phyloP scores from a whole-genome alignment of 1,284 basidiomycete genomes.

The Xerocomus minutiporus region DNA sequence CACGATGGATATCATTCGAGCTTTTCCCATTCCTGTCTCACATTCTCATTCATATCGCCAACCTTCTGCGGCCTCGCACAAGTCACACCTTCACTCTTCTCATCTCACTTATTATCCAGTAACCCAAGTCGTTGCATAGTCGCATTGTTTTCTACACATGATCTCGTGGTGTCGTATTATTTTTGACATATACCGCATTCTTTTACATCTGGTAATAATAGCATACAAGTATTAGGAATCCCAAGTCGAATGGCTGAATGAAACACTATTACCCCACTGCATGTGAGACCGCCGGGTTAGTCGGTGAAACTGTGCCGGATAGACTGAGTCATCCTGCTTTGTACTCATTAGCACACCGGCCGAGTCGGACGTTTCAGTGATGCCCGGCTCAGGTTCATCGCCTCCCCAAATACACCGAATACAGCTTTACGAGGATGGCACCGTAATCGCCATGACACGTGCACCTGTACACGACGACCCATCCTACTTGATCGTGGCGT shows the following conservation, averaged over 20 bases:
- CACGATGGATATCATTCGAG: constrained; percentile 31
- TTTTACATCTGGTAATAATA: constrained; percentile 7
- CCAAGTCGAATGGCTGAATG: background rate
- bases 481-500: too few relatives aligned
- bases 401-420: too few relatives aligned
- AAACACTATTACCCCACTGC: background rate
- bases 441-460: background rate
- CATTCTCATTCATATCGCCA: constrained; percentile 17
- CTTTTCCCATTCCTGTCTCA: constrained; percentile 30
- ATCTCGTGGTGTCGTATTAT: constrained; percentile 33
- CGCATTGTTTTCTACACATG: background rate
- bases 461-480: too few relatives aligned
- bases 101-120: constrained; percentile 22
- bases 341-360: background rate
- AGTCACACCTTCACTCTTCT: constrained; percentile 27
- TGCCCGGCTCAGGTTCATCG: background rate
- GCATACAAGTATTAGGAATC: background rate
- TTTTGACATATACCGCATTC: constrained; percentile 32
- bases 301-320: too few relatives aligned
- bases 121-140: constrained; percentile 26
- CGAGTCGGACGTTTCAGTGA: background rate
- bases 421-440: background rate
- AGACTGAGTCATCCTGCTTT: background rate
- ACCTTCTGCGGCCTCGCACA: constrained; percentile 20
- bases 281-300: background rate